Evolutionary conservation across 2,329 filamentous ascomycete genomes (phyloP).

Genomic region (Ambrosiella beaveri): DNA sequence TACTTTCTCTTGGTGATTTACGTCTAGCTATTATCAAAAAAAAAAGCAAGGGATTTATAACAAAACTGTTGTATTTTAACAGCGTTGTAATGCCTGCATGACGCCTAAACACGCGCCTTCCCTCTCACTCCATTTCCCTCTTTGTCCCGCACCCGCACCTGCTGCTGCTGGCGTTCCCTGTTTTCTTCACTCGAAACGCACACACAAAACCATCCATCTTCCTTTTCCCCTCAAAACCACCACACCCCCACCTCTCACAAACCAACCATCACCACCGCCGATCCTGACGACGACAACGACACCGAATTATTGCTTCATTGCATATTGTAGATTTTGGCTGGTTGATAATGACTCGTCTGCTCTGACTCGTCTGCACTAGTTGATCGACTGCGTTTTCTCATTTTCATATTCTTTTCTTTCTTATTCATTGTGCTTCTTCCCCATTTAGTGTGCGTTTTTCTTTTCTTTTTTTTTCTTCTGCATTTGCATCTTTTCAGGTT

Average conservation of each 20-base stretch:
- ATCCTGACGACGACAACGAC: neutral
- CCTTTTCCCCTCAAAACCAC: no score
- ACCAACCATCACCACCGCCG: neutral
- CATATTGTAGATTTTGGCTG: neutral
- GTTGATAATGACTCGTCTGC: neutral
- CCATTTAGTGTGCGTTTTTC: neutral
- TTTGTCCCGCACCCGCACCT: neutral
- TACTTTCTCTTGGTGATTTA: neutral
- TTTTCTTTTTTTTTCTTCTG: neutral
- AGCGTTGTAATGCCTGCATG: neutral
- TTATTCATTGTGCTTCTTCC: neutral
- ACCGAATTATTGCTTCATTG: neutral
- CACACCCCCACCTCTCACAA: neutral
- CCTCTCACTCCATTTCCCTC: neutral
- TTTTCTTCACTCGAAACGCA: neutral
- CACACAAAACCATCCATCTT: neutral
- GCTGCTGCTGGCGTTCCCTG: neutral
- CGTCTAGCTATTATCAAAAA: neutral
- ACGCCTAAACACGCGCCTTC: neutral
- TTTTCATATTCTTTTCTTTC: neutral
- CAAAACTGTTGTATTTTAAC: no score
- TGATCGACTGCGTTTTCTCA: neutral
- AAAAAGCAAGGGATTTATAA: no score
- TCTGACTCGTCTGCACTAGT: neutral
- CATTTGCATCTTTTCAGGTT: neutral